phyloP scores from a whole-genome alignment of 1,284 basidiomycete genomes.

The Tilletiopsis washingtonensis region DNA sequence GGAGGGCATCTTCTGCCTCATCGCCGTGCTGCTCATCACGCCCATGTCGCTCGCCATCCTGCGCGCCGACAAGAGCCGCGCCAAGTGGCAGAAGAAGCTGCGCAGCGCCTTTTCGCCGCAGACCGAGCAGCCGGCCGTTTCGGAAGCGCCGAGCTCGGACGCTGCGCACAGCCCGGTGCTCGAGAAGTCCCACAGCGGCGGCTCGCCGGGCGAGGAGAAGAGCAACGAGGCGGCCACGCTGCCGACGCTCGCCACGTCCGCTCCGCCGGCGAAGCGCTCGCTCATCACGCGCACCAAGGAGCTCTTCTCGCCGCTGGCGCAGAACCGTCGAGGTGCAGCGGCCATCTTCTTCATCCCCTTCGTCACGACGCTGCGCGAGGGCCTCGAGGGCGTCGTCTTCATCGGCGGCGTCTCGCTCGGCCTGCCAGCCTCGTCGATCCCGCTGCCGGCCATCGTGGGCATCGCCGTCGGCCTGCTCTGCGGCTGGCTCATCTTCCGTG shows the following conservation, averaged over 20 bases:
- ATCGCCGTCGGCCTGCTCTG: conserved; percentile 24
- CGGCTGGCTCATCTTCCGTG: conserved; percentile 36
- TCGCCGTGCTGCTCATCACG: conserved; percentile 41
- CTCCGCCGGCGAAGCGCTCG: not conserved
- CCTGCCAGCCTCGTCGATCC: conserved; percentile 38
- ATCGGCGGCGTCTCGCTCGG: conserved; percentile 44
- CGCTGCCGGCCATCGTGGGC: conserved; percentile 41
- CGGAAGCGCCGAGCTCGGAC: not conserved
- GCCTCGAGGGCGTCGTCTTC: conserved; percentile 43
- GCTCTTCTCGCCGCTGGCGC: not conserved
- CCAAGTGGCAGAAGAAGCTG: conserved; percentile 41
- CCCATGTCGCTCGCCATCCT: conserved; percentile 44
- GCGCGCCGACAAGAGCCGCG: conserved; percentile 32
- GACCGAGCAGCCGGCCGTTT: not conserved
- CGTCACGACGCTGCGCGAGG: conserved; percentile 42
- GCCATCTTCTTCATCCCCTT: conserved; percentile 42
- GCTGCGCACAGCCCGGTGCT: too few species aligned
- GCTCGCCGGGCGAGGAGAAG: not conserved
- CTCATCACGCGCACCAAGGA: not conserved
- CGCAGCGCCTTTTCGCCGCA: conserved; percentile 20
- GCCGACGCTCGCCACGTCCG: not conserved
- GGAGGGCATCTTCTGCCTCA: conserved; percentile 44
- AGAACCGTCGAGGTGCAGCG: conserved; percentile 3
- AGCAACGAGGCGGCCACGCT: not conserved
- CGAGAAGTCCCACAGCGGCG: not conserved